These are phyloP conservation scores for Fusarium neocosmosporiellum DNA, from an alignment of 2,329 filamentous ascomycete genomes.

Conservation along the genomic window DNA sequence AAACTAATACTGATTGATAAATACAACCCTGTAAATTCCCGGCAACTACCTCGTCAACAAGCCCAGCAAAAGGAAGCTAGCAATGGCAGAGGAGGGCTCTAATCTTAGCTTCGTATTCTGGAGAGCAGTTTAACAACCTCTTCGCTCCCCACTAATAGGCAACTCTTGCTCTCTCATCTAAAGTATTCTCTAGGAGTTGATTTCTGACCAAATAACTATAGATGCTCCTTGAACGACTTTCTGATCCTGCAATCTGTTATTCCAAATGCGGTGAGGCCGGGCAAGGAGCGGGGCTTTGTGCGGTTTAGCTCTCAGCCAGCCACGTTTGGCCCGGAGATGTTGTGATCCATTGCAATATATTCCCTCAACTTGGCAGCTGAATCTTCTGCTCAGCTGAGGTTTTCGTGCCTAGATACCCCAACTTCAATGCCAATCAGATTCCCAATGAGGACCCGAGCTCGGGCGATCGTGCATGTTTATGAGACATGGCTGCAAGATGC, in stretches of 20 bases:
- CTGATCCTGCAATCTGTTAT: neutral
- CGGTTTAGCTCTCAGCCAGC: neutral
- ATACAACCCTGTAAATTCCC: neutral
- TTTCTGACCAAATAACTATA: neutral
- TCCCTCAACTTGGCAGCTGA: constrained; percentile 4
- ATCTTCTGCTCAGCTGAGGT: neutral
- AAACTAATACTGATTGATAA: neutral
- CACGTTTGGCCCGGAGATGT: neutral
- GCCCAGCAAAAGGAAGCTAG: neutral
- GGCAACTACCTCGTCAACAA: neutral
- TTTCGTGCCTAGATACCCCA: neutral
- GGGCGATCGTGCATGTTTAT: neutral
- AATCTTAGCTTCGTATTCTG: neutral
- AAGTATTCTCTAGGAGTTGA: neutral
- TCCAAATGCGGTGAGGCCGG: neutral
- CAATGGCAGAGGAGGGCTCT: neutral
- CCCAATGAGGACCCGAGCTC: neutral
- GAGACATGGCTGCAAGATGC: neutral
- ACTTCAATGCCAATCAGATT: neutral
- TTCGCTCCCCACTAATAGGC: no score
- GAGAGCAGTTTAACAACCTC: neutral
- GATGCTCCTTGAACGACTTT: neutral
- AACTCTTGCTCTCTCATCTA: no score
- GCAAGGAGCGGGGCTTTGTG: neutral
- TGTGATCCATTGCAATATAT: constrained; percentile 7